Conservation (phyloP, 169 alveolate species). For the Babesia divergens region DNA sequence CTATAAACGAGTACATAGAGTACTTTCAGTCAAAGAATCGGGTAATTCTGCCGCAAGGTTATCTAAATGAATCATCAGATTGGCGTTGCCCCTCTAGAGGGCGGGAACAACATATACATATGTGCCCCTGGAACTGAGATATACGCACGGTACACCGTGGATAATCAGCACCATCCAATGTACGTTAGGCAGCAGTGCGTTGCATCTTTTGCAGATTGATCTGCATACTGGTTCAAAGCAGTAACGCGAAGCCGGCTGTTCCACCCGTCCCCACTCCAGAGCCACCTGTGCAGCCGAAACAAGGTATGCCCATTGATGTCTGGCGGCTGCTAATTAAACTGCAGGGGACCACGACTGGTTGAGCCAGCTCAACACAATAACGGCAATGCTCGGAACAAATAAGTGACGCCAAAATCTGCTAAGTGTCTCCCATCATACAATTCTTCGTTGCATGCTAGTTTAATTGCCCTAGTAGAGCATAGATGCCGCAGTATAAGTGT, state of each 20-base stretch:
- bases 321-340: not conserved
- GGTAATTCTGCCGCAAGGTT: not conserved
- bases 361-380: constrained; percentile 45
- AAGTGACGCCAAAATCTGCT: not conserved
- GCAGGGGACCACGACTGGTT: constrained; percentile 53
- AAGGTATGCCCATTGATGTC: not conserved
- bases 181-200: not conserved
- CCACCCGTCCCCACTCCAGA: not conserved
- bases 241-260: not conserved
- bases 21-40: constrained; percentile 52
- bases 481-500: constrained; percentile 92
- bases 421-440: too few relatives aligned
- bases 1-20: constrained; percentile 46
- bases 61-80: not conserved
- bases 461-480: too few relatives aligned
- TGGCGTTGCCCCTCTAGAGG: constrained; percentile 61
- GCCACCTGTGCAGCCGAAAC: not conserved
- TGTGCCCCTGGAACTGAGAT: constrained; percentile 63
- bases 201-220: constrained; percentile 22
- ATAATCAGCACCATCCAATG: constrained; percentile 10
- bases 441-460: too few relatives aligned
- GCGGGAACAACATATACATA: constrained; percentile 30
- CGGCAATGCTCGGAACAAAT: constrained; percentile 55
- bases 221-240: constrained; percentile 12
- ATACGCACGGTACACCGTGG: constrained; percentile 27